Evolutionary conservation across 371 early-diverging fungal species (phyloP).

Genomic region (Circinella minor): DNA sequence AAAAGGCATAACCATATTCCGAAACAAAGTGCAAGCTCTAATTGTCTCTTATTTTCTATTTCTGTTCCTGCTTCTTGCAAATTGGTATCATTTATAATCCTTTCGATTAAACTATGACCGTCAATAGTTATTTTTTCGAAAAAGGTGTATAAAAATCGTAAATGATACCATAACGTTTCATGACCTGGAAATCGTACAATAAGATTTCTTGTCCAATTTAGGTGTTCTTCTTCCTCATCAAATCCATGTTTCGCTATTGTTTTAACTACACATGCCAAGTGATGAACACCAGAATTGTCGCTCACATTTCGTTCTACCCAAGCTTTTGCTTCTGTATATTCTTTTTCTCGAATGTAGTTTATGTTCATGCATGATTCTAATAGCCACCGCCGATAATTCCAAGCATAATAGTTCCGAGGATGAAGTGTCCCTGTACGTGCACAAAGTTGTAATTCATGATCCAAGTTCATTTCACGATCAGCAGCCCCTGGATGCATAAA

Average conservation of each 20-base stretch:
- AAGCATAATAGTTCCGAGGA: slow-evolving; percentile 62
- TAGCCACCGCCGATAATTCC: slow-evolving; percentile 60
- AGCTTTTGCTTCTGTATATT: slow-evolving; percentile 32
- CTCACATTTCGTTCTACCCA: slow-evolving; percentile 58
- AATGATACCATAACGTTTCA: slow-evolving; percentile 65
- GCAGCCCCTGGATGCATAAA: slow-evolving; percentile 18
- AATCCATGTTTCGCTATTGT: neutral
- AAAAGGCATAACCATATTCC: slow-evolving; percentile 35
- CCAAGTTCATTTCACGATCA: slow-evolving; percentile 19
- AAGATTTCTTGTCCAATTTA: slow-evolving; percentile 39
- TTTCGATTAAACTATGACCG: slow-evolving; percentile 26
- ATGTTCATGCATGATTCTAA: slow-evolving; percentile 21
- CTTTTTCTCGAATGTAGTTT: slow-evolving; percentile 8
- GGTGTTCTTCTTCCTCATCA: slow-evolving; percentile 17
- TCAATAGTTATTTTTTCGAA: neutral
- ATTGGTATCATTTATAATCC: slow-evolving; percentile 5
- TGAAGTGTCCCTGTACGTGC: slow-evolving; percentile 41
- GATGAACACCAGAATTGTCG: slow-evolving; percentile 62
- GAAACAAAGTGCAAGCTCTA: slow-evolving; percentile 37
- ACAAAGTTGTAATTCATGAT: slow-evolving; percentile 46
- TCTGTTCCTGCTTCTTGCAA: neutral
- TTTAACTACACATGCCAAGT: slow-evolving; percentile 51
- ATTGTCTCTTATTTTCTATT: slow-evolving; percentile 20
- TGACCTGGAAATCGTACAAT: slow-evolving; percentile 58
- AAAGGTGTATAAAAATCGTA: slow-evolving; percentile 43